phyloP scores from a whole-genome alignment of 2,329 filamentous ascomycete genomes.

The Verticillium nonalfalfae region DNA sequence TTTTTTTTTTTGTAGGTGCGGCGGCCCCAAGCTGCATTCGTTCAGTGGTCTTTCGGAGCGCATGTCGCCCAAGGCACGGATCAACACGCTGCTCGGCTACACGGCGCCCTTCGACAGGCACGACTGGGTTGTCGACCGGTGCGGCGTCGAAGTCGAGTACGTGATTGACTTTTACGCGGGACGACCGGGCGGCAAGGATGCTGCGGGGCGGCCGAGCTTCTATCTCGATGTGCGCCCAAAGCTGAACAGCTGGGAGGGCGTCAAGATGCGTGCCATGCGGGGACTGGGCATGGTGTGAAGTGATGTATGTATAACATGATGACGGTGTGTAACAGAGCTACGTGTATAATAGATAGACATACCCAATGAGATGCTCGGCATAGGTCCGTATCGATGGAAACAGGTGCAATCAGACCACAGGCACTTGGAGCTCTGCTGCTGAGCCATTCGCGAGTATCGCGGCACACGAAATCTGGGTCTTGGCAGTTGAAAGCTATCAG shows the following conservation, averaged over 20 bases:
- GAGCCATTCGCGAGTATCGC: no score
- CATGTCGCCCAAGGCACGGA: constrained; percentile 75
- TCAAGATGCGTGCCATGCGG: constrained; percentile 56
- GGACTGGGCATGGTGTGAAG: constrained; percentile 40
- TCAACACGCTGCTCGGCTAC: constrained; percentile 85
- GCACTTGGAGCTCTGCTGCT: background rate
- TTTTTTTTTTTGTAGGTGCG: constrained; percentile 31
- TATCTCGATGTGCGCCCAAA: constrained; percentile 65
- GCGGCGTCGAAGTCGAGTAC: constrained; percentile 80
- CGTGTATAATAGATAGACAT: background rate
- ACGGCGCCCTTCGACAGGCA: constrained; percentile 89
- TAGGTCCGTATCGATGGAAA: background rate
- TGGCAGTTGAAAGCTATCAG: background rate
- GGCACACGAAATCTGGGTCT: no score
- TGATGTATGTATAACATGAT: background rate
- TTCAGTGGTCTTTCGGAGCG: constrained; percentile 68
- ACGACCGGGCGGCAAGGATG: constrained; percentile 27
- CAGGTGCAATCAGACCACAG: no score
- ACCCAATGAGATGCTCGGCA: background rate
- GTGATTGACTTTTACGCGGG: constrained; percentile 98
- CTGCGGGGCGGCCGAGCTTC: constrained; percentile 46
- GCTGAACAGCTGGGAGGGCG: constrained; percentile 60
- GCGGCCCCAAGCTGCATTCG: constrained; percentile 74
- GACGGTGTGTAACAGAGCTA: background rate
- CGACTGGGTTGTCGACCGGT: constrained; percentile 95